phyloP scores from a whole-genome alignment of 768 basidiomycete species.

The Boletus subcaerulescens region DNA sequence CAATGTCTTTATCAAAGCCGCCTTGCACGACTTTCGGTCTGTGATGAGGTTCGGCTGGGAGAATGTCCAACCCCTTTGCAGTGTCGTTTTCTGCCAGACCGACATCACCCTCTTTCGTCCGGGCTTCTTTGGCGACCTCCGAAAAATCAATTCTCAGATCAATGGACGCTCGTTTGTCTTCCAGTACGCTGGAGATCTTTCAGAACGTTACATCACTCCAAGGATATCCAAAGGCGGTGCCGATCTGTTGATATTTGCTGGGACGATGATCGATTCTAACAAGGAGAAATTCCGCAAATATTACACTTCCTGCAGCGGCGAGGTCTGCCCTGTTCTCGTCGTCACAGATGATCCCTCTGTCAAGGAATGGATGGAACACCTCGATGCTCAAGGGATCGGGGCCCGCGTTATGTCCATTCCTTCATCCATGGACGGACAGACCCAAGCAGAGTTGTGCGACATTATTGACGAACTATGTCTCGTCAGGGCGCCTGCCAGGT shows the following conservation, averaged over 20 bases:
- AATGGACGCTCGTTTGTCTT: slow-evolving; percentile 25
- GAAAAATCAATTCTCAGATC: slow-evolving; percentile 17
- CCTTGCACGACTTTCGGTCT: slow-evolving; percentile 26
- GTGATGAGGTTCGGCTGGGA: slow-evolving; percentile 27
- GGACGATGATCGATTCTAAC: slow-evolving; percentile 10
- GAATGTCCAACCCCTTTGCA: slow-evolving; percentile 12
- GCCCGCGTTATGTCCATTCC: slow-evolving; percentile 13
- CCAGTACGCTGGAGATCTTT: slow-evolving; percentile 15
- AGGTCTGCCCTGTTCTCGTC: slow-evolving; percentile 25
- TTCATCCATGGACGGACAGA: background rate
- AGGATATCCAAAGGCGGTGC: slow-evolving; percentile 22
- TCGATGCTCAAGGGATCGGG: slow-evolving; percentile 10
- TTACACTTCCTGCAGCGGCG: slow-evolving; percentile 19
- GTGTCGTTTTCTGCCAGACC: slow-evolving; percentile 19
- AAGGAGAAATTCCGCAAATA: slow-evolving; percentile 6
- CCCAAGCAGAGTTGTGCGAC: background rate
- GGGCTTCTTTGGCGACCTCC: slow-evolving; percentile 17
- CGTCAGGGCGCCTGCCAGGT: slow-evolving; percentile 20
- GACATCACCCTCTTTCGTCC: slow-evolving; percentile 12
- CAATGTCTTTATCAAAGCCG: slow-evolving; percentile 25
- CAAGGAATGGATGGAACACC: slow-evolving; percentile 8
- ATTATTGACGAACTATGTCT: slow-evolving; percentile 25
- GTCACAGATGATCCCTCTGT: slow-evolving; percentile 11
- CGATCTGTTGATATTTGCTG: slow-evolving; percentile 25
- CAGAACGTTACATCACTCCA: slow-evolving; percentile 12